A percentile compares a stretch with the other conserved stretches of the same genome.
These are phyloP conservation scores for Breviolum minutum DNA, from an alignment of 73 alveolate genomes.

Conservation along the genomic window DNA sequence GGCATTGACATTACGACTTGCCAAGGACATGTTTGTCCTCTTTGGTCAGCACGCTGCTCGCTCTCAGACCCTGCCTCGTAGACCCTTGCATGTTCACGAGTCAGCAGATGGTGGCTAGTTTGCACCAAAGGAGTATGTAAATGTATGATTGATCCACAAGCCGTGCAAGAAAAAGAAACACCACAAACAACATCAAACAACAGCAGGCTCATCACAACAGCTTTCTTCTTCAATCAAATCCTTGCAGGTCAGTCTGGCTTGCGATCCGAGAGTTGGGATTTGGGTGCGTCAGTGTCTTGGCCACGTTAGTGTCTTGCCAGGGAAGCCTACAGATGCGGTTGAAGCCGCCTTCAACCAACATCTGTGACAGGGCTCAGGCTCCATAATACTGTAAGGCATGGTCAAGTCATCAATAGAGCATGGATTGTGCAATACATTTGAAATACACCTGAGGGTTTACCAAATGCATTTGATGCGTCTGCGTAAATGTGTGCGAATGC, in stretches of 20 bases:
- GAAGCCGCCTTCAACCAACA: no score
- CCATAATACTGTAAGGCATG: no score
- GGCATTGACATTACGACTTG: neutral
- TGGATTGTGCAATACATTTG: neutral
- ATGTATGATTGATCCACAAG: no score
- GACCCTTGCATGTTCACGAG: slow-evolving; percentile 44
- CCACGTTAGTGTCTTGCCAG: neutral
- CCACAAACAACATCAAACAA: no score
- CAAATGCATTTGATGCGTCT: no score
- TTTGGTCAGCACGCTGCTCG: slow-evolving; percentile 92
- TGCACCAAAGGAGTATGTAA: neutral
- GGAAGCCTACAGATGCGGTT: no score
- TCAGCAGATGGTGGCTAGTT: slow-evolving; percentile 23
- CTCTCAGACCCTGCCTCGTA: slow-evolving; percentile 73
- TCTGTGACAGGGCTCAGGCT: no score
- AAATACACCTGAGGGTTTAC: neutral
- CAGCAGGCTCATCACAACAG: neutral
- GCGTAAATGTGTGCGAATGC: neutral
- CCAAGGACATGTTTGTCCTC: slow-evolving; percentile 88
- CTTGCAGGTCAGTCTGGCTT: slow-evolving; percentile 29
- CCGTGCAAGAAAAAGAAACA: no score
- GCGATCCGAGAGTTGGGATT: slow-evolving; percentile 19
- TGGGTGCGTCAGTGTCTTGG: slow-evolving; percentile 27
- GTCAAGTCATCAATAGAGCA: no score
- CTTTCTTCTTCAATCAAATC: neutral